These are phyloP conservation scores for Hanseniaspora vineae DNA, from an alignment of 805 yeast genomes.

Conservation along the genomic window DNA sequence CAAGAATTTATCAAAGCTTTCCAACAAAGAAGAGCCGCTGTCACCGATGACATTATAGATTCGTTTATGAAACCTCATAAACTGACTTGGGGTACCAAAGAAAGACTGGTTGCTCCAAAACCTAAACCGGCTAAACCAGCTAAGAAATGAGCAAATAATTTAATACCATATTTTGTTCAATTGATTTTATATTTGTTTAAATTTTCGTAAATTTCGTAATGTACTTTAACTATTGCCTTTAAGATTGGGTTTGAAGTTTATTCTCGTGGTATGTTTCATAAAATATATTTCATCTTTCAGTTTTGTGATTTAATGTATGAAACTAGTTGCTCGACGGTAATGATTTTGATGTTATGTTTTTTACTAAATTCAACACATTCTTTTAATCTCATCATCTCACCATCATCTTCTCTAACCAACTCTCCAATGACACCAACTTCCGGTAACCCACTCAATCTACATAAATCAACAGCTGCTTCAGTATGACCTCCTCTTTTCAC, in stretches of 20 bases:
- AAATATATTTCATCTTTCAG: too few relatives aligned
- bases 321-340: constrained; percentile 66
- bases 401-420: constrained; percentile 84
- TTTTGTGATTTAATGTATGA: constrained; percentile 29
- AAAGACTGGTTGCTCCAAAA: constrained; percentile 56
- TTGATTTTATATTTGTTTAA: neutral
- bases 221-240: too few relatives aligned
- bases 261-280: neutral
- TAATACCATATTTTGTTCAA: neutral
- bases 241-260: neutral
- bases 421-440: constrained; percentile 93
- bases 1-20: constrained; percentile 69
- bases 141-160: constrained; percentile 9
- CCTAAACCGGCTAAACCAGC: constrained; percentile 27
- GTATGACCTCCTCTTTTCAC: constrained; percentile 85
- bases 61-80: constrained; percentile 77
- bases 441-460: constrained; percentile 58
- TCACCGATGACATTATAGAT: constrained; percentile 48
- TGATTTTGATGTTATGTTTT: constrained; percentile 49
- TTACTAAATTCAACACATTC: constrained; percentile 68
- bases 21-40: constrained; percentile 62
- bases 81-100: constrained; percentile 59
- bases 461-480: constrained; percentile 88
- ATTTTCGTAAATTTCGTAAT: too few relatives aligned
- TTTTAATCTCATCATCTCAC: constrained; percentile 85